Evolutionary conservation across 805 yeast genomes (phyloP), one percentile per base, ranked within the genome.

Genomic region (Yamadazyma endophytica): DNA sequence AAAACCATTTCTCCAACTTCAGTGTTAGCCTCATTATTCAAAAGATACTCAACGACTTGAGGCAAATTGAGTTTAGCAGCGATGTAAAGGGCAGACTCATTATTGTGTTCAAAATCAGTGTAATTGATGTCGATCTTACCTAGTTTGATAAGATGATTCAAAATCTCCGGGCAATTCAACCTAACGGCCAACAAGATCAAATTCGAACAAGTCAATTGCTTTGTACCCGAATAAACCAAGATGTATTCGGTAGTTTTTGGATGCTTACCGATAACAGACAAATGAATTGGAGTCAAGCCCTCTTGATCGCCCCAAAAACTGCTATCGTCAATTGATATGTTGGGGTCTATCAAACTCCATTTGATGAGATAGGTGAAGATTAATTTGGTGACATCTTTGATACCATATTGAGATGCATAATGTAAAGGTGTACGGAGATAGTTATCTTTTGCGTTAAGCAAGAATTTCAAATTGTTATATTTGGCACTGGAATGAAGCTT

Each of bases 361-460:
- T 70, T 57, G 35, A 63, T 58, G 36, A 84, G 52, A 44, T 68
- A 71, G 21, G 67, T 66, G 11, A 88, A 60, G 19, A 89, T 65
- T 16, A 77, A 64, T 9, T 61, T 60, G 2, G 86, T 68, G 21
- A 81, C 76, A 31, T 73, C 75, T 35, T 73, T 75, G 34, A 89
- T 64, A 0, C 97, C 97, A 53, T 79, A 87, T 46, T 86, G 92
- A 2, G 92, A 79, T 13, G 95, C 80, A 54, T 89, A 89, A 58
- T 90, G 97, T 33, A 90, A 62, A 0, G 97, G 95, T 0, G 96
- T 83, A 38, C 96, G 71, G 39, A 68, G 69, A 50, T 86, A 84
- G 36, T 74, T 78, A 53, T 89, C 97, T 26, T 72, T 74, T 31
- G 82, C 79, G 28, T 79, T 58, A 14, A 89, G 61, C 9, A 57